phyloP scores from a whole-genome alignment of 1,139 yeast species.

The Magnusiomyces suaveolens region DNA sequence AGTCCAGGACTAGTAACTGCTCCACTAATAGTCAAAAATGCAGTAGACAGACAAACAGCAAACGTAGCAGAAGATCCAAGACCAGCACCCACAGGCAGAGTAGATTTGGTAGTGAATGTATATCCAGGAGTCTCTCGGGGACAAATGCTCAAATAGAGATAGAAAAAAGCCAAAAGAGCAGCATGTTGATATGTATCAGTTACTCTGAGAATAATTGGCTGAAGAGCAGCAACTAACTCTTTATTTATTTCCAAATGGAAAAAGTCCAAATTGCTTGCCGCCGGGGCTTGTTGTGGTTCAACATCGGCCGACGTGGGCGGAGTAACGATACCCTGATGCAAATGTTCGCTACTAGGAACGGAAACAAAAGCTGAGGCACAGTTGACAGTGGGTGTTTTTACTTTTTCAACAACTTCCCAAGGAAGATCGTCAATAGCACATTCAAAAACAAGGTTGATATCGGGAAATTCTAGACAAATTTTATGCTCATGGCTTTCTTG shows the following conservation, averaged over 20 bases:
- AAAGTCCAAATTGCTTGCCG: background rate
- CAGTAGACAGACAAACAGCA: slow-evolving; percentile 75
- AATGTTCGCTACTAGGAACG: background rate
- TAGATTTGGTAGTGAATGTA: slow-evolving; percentile 62
- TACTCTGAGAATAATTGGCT: slow-evolving; percentile 36
- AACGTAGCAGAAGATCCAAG: slow-evolving; percentile 90
- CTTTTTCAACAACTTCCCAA: slow-evolving; percentile 19
- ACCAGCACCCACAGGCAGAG: slow-evolving; percentile 95
- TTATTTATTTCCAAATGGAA: slow-evolving; percentile 42
- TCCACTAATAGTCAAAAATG: slow-evolving; percentile 53
- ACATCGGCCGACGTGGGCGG: background rate
- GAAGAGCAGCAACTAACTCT: slow-evolving; percentile 43
- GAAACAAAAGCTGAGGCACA: too few species aligned
- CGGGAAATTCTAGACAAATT: slow-evolving; percentile 64
- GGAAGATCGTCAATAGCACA: slow-evolving; percentile 61
- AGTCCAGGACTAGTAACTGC: slow-evolving; percentile 14
- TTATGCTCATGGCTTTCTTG: slow-evolving; percentile 35
- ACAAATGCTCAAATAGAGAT: slow-evolving; percentile 58
- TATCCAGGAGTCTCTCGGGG: slow-evolving; percentile 40
- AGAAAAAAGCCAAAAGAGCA: slow-evolving; percentile 82
- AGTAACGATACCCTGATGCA: background rate
- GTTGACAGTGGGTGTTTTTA: too few species aligned
- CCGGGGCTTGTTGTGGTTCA: background rate
- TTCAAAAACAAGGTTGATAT: slow-evolving; percentile 51
- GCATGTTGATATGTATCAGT: slow-evolving; percentile 55